phyloP scores from a whole-genome alignment of 192 early-diverging fungal species.

The Linnemannia hyalina region DNA sequence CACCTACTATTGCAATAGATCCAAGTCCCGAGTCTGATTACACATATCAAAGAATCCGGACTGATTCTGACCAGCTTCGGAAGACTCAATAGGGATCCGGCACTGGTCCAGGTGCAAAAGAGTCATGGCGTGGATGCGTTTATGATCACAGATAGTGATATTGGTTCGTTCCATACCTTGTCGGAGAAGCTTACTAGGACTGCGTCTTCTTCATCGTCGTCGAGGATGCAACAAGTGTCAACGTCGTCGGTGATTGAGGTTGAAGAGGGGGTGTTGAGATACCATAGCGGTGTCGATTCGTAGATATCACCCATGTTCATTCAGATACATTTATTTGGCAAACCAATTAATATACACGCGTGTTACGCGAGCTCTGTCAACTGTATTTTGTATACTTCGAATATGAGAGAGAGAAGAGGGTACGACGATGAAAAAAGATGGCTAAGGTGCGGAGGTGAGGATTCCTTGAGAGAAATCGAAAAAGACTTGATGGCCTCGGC shows the following conservation, averaged over 20 bases:
- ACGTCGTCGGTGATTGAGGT: neutral
- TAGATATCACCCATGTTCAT: neutral
- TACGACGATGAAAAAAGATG: too few species aligned
- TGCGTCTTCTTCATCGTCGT: neutral
- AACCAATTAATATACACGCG: too few species aligned
- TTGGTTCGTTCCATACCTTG: neutral
- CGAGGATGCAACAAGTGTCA: neutral
- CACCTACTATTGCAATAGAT: slow-evolving; percentile 60
- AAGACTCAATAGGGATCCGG: slow-evolving; percentile 70
- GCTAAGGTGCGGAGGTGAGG: neutral
- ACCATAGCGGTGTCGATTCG: slow-evolving; percentile 38
- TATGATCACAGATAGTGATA: slow-evolving; percentile 60
- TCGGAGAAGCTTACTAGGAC: neutral
- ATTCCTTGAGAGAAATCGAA: neutral
- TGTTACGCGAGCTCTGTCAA: too few species aligned
- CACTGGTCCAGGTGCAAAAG: slow-evolving; percentile 78
- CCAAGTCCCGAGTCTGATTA: slow-evolving; percentile 92
- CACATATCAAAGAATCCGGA: slow-evolving; percentile 92
- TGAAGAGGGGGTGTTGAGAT: slow-evolving; percentile 49
- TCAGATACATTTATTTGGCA: too few species aligned
- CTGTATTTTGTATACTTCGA: too few species aligned
- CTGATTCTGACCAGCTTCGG: slow-evolving; percentile 94
- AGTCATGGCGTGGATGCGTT: slow-evolving; percentile 91
- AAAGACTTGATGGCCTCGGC: neutral
- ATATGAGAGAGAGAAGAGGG: too few species aligned